Evolutionary conservation across 2,329 filamentous ascomycete species (phyloP).

Genomic region (Didymella sp.): DNA sequence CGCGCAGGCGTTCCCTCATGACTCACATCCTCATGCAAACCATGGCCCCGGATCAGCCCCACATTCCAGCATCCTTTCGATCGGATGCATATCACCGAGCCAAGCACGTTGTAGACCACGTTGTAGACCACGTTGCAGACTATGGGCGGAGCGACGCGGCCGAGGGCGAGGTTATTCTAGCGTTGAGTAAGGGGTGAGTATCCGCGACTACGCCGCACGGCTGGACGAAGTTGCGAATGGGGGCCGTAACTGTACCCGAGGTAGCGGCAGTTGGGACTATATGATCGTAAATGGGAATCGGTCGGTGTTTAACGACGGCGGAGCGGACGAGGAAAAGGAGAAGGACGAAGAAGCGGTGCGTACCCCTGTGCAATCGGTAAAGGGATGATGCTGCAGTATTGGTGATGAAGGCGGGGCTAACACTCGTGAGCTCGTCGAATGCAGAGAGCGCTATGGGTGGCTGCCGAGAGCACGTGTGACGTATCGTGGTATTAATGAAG

Average conservation of each 20-base stretch:
- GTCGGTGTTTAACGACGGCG: background rate
- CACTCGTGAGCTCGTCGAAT: background rate
- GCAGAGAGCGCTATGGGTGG: background rate
- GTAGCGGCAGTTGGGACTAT: background rate
- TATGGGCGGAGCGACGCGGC: background rate
- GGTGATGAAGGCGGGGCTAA: background rate
- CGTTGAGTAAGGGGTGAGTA: constrained; percentile 2
- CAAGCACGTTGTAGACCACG: background rate
- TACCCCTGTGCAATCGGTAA: background rate
- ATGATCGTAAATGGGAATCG: background rate
- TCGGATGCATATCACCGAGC: constrained; percentile 5
- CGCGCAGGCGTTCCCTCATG: background rate
- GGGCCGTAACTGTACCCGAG: background rate
- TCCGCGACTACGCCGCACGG: background rate
- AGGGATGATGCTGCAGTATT: background rate
- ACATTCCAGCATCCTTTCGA: constrained; percentile 3
- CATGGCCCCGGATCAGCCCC: background rate
- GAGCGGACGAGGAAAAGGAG: background rate
- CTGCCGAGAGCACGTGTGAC: background rate
- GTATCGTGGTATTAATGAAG: background rate
- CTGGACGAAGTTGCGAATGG: background rate
- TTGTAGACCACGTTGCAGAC: background rate
- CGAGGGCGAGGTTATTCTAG: background rate
- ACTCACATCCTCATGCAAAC: background rate
- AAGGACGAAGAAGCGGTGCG: background rate